Evolutionary conservation across 2,329 filamentous ascomycete genomes (phyloP).

Genomic region (Peltaster fructicola): DNA sequence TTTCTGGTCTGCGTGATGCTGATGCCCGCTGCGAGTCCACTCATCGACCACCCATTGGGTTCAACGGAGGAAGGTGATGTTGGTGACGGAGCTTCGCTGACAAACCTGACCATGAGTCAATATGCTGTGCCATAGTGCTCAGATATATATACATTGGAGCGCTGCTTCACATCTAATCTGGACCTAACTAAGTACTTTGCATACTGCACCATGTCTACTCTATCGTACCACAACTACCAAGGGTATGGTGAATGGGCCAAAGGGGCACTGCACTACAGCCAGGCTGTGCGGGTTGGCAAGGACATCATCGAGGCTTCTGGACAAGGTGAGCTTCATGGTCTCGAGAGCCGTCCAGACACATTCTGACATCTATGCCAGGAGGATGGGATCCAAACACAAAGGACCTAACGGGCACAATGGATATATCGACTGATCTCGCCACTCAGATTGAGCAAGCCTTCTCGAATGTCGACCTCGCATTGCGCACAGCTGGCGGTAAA

Average conservation of each 20-base stretch:
- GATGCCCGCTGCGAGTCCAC: too few relatives aligned
- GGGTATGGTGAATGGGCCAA: constrained; percentile 21
- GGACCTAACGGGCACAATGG: too few relatives aligned
- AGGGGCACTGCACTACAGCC: constrained; percentile 17
- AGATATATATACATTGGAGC: too few relatives aligned
- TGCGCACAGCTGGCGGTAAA: constrained; percentile 36
- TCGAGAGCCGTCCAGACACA: not conserved
- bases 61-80: too few relatives aligned
- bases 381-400: constrained; percentile 18
- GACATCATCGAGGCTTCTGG: constrained; percentile 19
- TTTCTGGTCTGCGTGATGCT: too few relatives aligned
- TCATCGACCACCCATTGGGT: too few relatives aligned
- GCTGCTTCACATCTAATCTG: too few relatives aligned
- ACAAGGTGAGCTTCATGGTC: constrained; percentile 15
- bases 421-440: constrained; percentile 12
- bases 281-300: constrained; percentile 21
- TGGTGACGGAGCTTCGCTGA: too few relatives aligned
- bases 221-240: constrained; percentile 24
- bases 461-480: constrained; percentile 34
- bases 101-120: too few relatives aligned
- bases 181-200: too few relatives aligned
- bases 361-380: constrained; percentile 9
- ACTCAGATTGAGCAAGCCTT: constrained; percentile 30
- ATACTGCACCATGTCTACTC: constrained; percentile 22
- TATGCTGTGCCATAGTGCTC: too few relatives aligned